These are phyloP conservation scores for Veloporphyrellus conicus DNA, from an alignment of 1,284 basidiomycete species.

Conservation along the genomic window DNA sequence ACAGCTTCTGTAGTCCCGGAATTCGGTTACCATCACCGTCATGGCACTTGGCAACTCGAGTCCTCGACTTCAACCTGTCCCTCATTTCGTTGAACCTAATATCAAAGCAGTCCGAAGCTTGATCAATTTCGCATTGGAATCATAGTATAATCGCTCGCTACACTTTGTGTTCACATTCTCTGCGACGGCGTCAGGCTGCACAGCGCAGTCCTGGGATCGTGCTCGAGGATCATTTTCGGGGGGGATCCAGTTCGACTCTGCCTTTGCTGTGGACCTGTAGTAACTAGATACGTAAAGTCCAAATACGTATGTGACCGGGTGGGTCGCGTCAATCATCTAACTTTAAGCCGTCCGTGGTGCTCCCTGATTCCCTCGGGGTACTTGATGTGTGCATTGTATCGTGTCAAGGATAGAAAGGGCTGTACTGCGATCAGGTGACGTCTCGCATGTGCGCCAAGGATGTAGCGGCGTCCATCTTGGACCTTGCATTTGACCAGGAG, in stretches of 20 bases:
- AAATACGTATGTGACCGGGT: too few species aligned
- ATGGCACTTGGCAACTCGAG: constrained; percentile 36
- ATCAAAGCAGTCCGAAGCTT: constrained; percentile 29
- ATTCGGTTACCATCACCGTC: constrained; percentile 28
- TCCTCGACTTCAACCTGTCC: constrained; percentile 37
- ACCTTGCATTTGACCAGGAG: constrained; percentile 21
- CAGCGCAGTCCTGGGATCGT: constrained; percentile 23
- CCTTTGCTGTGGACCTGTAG: too few species aligned
- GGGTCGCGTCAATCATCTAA: too few species aligned
- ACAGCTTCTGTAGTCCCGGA: constrained; percentile 27
- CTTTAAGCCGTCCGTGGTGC: constrained; percentile 24
- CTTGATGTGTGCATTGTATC: too few species aligned
- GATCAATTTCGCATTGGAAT: constrained; percentile 29
- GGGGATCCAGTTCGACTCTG: too few species aligned
- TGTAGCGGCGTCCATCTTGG: too few species aligned
- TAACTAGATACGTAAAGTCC: too few species aligned
- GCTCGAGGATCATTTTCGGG: constrained; percentile 18
- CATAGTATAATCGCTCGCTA: constrained; percentile 21
- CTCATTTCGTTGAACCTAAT: constrained; percentile 35
- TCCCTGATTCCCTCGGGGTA: too few species aligned
- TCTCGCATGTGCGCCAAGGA: too few species aligned
- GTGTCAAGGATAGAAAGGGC: too few species aligned
- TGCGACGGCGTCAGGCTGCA: too few species aligned
- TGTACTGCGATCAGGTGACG: too few species aligned
- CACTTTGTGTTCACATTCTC: constrained; percentile 35